A percentile compares a stretch with the other conserved stretches of the same genome.
Conservation (phyloP, 116 monocot genomes). For the Zostera marina region DNA sequence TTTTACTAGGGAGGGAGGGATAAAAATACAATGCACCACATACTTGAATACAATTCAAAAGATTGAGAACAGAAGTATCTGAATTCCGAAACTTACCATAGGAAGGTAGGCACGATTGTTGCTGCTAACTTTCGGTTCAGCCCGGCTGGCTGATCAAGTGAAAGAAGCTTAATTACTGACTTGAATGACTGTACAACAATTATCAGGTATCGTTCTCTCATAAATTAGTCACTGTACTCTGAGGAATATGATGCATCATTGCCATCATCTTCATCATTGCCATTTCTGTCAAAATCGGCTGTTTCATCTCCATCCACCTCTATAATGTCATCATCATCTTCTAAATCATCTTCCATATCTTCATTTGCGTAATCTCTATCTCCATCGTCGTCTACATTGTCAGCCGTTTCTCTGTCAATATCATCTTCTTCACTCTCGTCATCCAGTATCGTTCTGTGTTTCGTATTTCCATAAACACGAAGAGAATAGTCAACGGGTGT, state of each 20-base stretch:
- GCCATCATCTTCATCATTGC: conserved; percentile 29
- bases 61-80: too few species aligned
- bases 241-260: conserved; percentile 35
- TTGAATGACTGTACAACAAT: too few species aligned
- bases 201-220: too few species aligned
- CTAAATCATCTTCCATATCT: conserved; percentile 12
- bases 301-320: conserved; percentile 14
- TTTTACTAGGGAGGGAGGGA: too few species aligned
- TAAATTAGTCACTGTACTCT: conserved; percentile 39
- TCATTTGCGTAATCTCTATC: conserved; percentile 15
- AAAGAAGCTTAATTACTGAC: too few species aligned
- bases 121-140: too few species aligned
- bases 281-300: conserved; percentile 13
- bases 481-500: conserved; percentile 9
- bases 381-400: conserved; percentile 14
- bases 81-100: too few species aligned
- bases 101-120: too few species aligned
- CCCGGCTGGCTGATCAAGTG: too few species aligned
- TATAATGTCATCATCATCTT: conserved; percentile 18
- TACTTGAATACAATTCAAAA: too few species aligned
- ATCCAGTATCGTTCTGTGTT: conserved; percentile 20
- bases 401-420: conserved; percentile 7
- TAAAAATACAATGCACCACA: too few species aligned
- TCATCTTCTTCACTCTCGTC: conserved; percentile 33
- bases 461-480: conserved; percentile 13